Percentiles rank a stretch among this genome's conserved stretches.
Conservation (phyloP, 2,329 filamentous ascomycete genomes). For the Penicillium concentricum region DNA sequence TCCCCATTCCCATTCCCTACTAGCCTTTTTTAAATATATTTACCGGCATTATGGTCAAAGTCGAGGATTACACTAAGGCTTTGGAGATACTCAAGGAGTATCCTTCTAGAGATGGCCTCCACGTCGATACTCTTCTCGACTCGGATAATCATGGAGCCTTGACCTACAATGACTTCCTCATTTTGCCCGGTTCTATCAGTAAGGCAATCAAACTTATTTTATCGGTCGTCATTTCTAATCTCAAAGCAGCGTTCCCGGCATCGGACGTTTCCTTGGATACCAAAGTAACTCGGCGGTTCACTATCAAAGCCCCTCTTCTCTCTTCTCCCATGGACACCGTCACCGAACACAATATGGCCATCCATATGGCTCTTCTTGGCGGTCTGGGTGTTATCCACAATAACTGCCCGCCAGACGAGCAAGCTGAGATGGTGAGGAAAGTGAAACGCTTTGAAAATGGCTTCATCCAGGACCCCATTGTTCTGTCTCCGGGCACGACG, state of each 20-base stretch:
- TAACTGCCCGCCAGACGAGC: constrained; percentile 96
- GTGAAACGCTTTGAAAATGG: constrained; percentile 99
- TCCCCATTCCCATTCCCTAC: no score
- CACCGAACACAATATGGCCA: constrained; percentile 99
- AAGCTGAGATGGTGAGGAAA: constrained; percentile 98
- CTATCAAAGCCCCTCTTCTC: constrained; percentile 92
- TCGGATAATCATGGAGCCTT: constrained; percentile 88
- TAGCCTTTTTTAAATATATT: no score
- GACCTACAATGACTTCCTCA: constrained; percentile 98
- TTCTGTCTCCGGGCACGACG: constrained; percentile 82
- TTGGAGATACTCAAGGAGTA: constrained; percentile 80
- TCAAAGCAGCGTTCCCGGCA: constrained; percentile 72
- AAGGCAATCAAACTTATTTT: constrained; percentile 27
- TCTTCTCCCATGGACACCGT: constrained; percentile 99
- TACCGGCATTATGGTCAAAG: not conserved
- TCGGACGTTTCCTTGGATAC: constrained; percentile 85
- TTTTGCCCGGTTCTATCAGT: constrained; percentile 95
- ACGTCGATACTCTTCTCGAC: constrained; percentile 82
- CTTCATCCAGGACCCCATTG: constrained; percentile 94
- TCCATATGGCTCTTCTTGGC: constrained; percentile 68
- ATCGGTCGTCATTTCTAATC: not conserved
- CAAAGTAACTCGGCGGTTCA: constrained; percentile 90
- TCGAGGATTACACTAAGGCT: constrained; percentile 52
- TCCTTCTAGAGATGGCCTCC: constrained; percentile 77
- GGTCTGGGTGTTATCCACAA: constrained; percentile 86